Evolutionary conservation across 257 asterid genomes (phyloP).

Genomic region (Buddleja alternifolia): DNA sequence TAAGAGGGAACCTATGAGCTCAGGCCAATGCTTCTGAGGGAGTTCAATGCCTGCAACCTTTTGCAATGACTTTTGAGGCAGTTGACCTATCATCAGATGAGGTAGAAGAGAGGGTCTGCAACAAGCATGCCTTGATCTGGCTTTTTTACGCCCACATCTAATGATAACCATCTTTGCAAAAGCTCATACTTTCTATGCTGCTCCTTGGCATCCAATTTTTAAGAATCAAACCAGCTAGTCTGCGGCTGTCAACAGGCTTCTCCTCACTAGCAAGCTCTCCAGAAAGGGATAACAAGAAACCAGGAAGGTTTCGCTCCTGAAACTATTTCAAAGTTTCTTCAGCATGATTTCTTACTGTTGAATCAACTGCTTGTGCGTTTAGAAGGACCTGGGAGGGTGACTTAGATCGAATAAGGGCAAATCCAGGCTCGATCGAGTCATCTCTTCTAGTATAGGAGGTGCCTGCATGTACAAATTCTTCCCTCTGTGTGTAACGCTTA

Average conservation of each 20-base stretch:
- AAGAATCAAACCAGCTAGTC: conserved; percentile 58
- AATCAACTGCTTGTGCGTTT: conserved; percentile 60
- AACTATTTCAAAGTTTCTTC: conserved; percentile 57
- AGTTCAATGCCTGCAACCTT: conserved; percentile 66
- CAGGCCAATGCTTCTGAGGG: conserved; percentile 65
- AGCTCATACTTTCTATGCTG: conserved; percentile 59
- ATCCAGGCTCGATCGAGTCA: conserved; percentile 85
- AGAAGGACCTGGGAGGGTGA: conserved; percentile 60
- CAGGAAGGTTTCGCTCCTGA: conserved; percentile 66
- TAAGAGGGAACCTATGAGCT: conserved; percentile 51
- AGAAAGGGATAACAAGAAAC: conserved; percentile 56
- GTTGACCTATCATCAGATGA: conserved; percentile 58
- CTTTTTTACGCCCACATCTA: conserved; percentile 47
- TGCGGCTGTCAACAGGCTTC: conserved; percentile 69
- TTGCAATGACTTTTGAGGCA: conserved; percentile 62
- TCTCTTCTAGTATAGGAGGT: conserved; percentile 89
- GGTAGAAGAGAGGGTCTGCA: conserved; percentile 51
- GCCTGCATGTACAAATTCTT: conserved; percentile 94
- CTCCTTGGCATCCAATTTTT: conserved; percentile 76
- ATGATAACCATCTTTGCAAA: conserved; percentile 52
- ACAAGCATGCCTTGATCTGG: conserved; percentile 52
- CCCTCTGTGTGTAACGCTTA: conserved; percentile 74
- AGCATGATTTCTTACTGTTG: conserved; percentile 56
- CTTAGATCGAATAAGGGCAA: conserved; percentile 66
- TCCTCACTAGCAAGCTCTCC: conserved; percentile 63